Base-by-base conservation (phyloP, 2,329 filamentous ascomycete genomes). In the Myotisia sp. region DNA sequence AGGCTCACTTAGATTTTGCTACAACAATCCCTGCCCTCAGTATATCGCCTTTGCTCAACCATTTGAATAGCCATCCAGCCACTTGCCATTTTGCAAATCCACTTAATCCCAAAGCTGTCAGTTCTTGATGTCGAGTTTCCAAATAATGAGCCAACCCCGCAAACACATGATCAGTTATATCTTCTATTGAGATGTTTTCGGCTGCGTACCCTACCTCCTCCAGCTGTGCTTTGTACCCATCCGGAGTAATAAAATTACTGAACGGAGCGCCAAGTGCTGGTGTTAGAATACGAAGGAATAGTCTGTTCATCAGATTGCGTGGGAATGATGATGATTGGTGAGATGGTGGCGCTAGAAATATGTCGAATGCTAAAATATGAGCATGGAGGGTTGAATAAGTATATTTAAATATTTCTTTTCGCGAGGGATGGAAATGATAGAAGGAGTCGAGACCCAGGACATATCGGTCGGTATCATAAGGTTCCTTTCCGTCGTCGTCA, bases 381-480 rank as follows among this genome's bases (percentile, higher is more conserved):
- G 68, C 68, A 3, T 55, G 43, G 1, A 73, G 53, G 0, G 49
- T 49, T 3, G 42, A 46, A 3, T 54, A 49, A 1, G 65, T 58
- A 27, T 64, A 54, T 5, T 50, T 37, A 9, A 73, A 57, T 2
- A 71, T 44, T 0, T 62, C 59, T 35, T 50, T 55, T 9, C 70
- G 54, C 0, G 68, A 71, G 0, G 69, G 70, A 0, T 53, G 55
- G 44, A 73, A 74, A 45, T 74, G 68, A 36, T 74, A 74, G 4
- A 71, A 46, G 2, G 67, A 67, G 44, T 74, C 70, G 1, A 74
- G 55, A 0, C 63, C 70, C 1, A 74, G 54, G 0, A 74, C 41
- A 31, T 42, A 43, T 26, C 41, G 34, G 21, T 43, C 39, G 7
- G 20, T 26, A n/a, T 33, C 14, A 13, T 26, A 5, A 5, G 29